Evolutionary conservation across 306 rosid species (phyloP), one percentile per base, ranked within the genome.

Genomic region (Canavalia gladiata): DNA sequence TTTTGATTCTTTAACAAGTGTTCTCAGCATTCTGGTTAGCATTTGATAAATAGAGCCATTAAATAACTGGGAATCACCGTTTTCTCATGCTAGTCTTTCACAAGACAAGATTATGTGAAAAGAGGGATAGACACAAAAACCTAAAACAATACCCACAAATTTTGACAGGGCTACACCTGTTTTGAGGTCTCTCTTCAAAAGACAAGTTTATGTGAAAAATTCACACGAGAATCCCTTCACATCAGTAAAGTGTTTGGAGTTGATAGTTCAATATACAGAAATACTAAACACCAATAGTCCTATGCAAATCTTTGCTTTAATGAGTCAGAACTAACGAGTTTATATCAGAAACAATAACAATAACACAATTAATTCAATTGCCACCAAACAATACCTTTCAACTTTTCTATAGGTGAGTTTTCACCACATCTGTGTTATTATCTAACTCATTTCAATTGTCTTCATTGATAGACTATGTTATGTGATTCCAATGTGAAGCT

Each of bases 361-460:
- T 43, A 43, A 42, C 13, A 72, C 4, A 62, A 64, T 9, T 28
- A 42, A 43, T 68, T 58, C 65, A 75, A 67, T 41, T 35, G 65
- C 43, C 4, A 55, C 13, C 75, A 66, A 73, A 46, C 18, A 25
- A 7, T 8, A 7, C 45, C 52, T 34, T 25, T 33, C 25, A 45
- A 58, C 45, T 59, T 34, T 69, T 9, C 1, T 58, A 58, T 37
- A 13, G 43, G 33, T 29, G 31, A 0, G 18, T 70, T 47, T 34
- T 6, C 30, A 43, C 58, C n/a, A 69, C 58, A 8, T 46, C 6
- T 55, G 13, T 52, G 68, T 46, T 31, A 25, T 33, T 43, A 58
- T 60, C 72, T 2, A 33, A 49, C 65, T 49, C 74, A 57, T 18
- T 45, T 68, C 28, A 69, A 68, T 78, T 55, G 13, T 18, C 29